Evolutionary conservation across 225 moss, liverwort and hornwort species (phyloP).

Genomic region (Pleurozium schreberi): DNA sequence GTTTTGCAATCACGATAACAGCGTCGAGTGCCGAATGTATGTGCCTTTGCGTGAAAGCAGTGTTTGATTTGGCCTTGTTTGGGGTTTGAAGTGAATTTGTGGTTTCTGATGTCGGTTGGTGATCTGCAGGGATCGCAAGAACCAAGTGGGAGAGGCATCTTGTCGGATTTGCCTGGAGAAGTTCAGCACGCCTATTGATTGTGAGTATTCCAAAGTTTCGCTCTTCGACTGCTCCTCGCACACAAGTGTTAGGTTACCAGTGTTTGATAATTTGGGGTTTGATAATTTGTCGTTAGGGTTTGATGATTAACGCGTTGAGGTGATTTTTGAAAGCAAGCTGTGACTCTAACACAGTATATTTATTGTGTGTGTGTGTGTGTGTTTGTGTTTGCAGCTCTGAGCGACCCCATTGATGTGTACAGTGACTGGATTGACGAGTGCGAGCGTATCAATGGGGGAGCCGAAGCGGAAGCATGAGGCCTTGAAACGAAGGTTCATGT

Average conservation of each 20-base stretch:
- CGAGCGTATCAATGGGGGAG: constrained; percentile 42
- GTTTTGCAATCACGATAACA: constrained; percentile 86
- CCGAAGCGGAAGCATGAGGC: constrained; percentile 29
- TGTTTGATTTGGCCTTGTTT: background rate
- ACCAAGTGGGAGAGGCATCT: constrained; percentile 57
- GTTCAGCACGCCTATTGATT: constrained; percentile 73
- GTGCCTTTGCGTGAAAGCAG: background rate
- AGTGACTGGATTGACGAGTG: constrained; percentile 53
- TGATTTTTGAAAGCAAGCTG: background rate
- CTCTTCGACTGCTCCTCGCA: background rate
- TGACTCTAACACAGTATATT: background rate
- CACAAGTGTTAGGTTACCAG: background rate
- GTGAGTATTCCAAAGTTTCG: constrained; percentile 3
- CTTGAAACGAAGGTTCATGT: background rate
- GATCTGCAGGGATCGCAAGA: constrained; percentile 51
- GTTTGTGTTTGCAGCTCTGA: constrained; percentile 37
- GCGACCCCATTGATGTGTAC: constrained; percentile 77
- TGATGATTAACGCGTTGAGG: background rate
- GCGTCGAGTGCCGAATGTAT: constrained; percentile 73
- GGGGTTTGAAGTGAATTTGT: background rate
- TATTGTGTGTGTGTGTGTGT: background rate
- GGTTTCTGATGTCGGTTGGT: background rate
- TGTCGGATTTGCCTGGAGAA: constrained; percentile 75
- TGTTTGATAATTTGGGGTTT: background rate
- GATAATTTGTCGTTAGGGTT: background rate